Base-by-base conservation (phyloP, 306 rosid species). In the Trifolium repens region DNA sequence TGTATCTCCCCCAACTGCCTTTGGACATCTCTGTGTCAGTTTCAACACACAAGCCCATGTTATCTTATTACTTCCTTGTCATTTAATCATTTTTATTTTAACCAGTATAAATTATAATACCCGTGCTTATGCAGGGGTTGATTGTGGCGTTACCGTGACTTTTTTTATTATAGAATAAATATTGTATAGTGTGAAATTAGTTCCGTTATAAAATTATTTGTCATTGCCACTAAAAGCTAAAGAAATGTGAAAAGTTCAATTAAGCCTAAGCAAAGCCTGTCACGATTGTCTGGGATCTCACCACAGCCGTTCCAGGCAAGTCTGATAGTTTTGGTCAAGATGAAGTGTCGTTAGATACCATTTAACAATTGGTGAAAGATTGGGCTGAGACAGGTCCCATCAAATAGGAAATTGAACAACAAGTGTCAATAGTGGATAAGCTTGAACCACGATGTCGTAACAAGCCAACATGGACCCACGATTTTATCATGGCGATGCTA, bases 41-140 rank as follows among this genome's bases (percentile, higher is more conserved):
- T 87, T 47, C 34, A 71, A 70, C 90, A 81, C 84, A 78, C 93
- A 89, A 67, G 82, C 96, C 94, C 97, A 89, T 77, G 97, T 89
- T 91, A 83, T 85, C 84, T 72, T 75, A 73, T 78, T 72, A 64
- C 82, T 76, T 39, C 77, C 73, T 50, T 89, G 82, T 80, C 93
- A 82, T 82, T 82, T 42, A 27, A 27, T 12, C 47, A 62, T 44
- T 67, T 63, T 10, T 2, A 32, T 14, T 61, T 7, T 2, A 2
- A 35, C 4, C 5, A 27, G 30, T n/a, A n/a, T n/a, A n/a, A n/a
- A n/a, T n/a, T n/a, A 27, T 27, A 27, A 27, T 27, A 22, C 24
- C 24, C 24, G 0, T 22, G 24, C 2, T 1, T 2, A 27, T 1
- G 30, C 2, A 2, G 0, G 30, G 30, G 2, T 27, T 27, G 26